Evolutionary conservation across 139 green algal species (phyloP).

Genomic region (Chlorella sp.): DNA sequence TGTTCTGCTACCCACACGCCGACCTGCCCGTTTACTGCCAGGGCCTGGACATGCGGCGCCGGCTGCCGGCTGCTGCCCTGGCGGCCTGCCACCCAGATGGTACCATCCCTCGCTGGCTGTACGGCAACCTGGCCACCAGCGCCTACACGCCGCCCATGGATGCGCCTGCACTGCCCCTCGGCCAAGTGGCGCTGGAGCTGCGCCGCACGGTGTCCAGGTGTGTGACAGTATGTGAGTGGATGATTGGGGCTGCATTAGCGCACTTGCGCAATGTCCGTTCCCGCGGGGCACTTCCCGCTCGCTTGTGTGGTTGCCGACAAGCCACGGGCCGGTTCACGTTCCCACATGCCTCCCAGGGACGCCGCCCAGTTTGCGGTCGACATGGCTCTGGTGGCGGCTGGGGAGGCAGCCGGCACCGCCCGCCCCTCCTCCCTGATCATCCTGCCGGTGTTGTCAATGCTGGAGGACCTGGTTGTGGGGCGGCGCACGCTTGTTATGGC

Average conservation of each 20-base stretch:
- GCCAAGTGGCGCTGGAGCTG: neutral
- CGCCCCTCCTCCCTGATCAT: neutral
- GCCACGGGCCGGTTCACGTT: too few relatives aligned
- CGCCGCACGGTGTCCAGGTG: neutral
- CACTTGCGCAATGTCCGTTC: neutral
- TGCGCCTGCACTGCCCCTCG: neutral
- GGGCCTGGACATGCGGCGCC: conserved; percentile 1
- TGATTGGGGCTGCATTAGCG: neutral
- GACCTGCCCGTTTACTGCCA: too few relatives aligned
- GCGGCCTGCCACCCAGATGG: neutral
- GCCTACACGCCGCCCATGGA: neutral
- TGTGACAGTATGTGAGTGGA: neutral
- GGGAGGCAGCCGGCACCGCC: neutral
- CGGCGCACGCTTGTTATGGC: neutral
- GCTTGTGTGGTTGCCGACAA: neutral
- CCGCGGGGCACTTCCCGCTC: neutral
- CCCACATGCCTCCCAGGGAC: neutral
- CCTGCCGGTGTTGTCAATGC: neutral
- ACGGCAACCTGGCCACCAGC: conserved; percentile 14
- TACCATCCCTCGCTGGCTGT: neutral
- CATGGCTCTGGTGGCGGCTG: neutral
- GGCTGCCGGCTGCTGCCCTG: neutral
- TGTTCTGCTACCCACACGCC: too few relatives aligned
- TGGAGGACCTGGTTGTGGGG: neutral
- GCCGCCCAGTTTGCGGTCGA: neutral